Percentiles rank a stretch among this genome's conserved stretches.
These are phyloP conservation scores for Cyberlindnera sargentensis DNA, from an alignment of 805 yeast genomes.

Conservation along the genomic window DNA sequence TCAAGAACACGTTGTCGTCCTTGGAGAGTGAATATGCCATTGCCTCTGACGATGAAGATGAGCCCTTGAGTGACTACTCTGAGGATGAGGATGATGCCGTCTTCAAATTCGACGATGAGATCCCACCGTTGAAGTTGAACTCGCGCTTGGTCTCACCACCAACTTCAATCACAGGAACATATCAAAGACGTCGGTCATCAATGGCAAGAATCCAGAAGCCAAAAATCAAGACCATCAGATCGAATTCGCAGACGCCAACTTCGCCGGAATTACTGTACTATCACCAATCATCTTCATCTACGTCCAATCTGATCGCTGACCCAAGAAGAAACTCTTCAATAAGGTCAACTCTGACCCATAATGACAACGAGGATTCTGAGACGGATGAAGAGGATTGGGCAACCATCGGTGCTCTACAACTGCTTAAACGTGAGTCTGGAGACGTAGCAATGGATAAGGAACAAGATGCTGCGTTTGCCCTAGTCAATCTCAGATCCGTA, in stretches of 20 bases:
- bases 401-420: constrained; percentile 70
- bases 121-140: constrained; percentile 21
- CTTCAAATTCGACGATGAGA: constrained; percentile 32
- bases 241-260: constrained; percentile 30
- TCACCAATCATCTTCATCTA: background rate
- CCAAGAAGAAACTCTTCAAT: constrained; percentile 25
- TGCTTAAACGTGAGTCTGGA: constrained; percentile 31
- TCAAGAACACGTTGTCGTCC: constrained; percentile 6
- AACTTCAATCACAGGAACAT: background rate
- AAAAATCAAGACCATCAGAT: constrained; percentile 21
- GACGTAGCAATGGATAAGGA: constrained; percentile 22
- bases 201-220: constrained; percentile 21
- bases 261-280: constrained; percentile 25
- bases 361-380: constrained; percentile 33
- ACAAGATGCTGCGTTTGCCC: constrained; percentile 58
- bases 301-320: background rate
- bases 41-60: constrained; percentile 27
- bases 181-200: constrained; percentile 8
- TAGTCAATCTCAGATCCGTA: constrained; percentile 45
- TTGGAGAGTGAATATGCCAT: constrained; percentile 25
- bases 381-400: constrained; percentile 99
- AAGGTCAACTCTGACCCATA: constrained; percentile 36
- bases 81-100: constrained; percentile 23
- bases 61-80: constrained; percentile 23
- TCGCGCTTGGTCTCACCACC: constrained; percentile 20